Base-by-base conservation (phyloP, 1,139 yeast genomes). In the Candida neerlandica region DNA sequence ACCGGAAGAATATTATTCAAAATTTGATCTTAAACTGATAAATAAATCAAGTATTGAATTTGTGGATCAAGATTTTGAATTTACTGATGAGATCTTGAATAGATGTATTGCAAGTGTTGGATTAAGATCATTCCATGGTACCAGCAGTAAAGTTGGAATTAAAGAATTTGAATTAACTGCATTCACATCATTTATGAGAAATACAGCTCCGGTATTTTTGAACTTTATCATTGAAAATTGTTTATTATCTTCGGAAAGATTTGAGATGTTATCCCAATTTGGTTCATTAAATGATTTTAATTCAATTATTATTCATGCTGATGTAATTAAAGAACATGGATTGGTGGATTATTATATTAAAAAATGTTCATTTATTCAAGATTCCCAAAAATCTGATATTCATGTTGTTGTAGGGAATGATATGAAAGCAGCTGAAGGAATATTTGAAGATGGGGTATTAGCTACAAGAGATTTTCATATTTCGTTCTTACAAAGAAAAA, bases 321-420 rank as follows among this genome's bases (percentile, higher is more conserved):
- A 72, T 27, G 82, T 77, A 12, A 76, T 84, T 21, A 66, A 63
- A 15, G 83, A 81, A 50, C 89, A 84, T 60, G 60, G 72, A 0
- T 62, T 84, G 43, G 76, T 69, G 1, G 66, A 62, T 1, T 82
- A 75, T 58, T 84, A 84, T 57, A 59, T 58, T 0, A 57, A 64
- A 2, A 67, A 66, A 33, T 72, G 79, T 53, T 75, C 77, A 0
- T 84, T 77, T 52, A 49, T 27, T 1, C 67, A 61, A 42, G 53
- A n/a, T n/a, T n/a, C 67, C 1, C 59, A 54, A 1, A 61, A 65
- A 21, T 65, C 57, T 37, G 71, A 58, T 51, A 58, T 46, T 55
- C 56, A 59, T 51, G 54, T 62, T 57, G 40, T 43, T 52, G 61
- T 43, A 45, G 58, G 11, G 18, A 49, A 21, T 27, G 58, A 42